phyloP scores from a whole-genome alignment of 805 yeast genomes.

The Pichia exigua region DNA sequence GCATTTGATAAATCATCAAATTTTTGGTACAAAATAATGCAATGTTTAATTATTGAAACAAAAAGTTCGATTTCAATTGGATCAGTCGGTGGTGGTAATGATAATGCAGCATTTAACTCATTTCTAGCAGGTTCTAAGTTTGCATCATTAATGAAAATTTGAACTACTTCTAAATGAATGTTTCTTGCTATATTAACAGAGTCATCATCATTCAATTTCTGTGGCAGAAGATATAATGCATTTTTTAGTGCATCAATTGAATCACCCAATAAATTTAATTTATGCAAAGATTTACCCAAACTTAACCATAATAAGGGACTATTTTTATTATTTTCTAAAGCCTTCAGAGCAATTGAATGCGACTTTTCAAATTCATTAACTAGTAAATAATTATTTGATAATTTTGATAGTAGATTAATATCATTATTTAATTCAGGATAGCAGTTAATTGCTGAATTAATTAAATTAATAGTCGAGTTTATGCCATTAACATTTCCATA shows the following conservation, averaged over 20 bases:
- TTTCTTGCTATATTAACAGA: constrained; percentile 39
- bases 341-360: constrained; percentile 26
- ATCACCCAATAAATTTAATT: constrained; percentile 36
- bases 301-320: constrained; percentile 41
- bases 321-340: constrained; percentile 16
- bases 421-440: constrained; percentile 34
- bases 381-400: constrained; percentile 43
- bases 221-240: constrained; percentile 36
- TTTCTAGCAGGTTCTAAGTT: constrained; percentile 41
- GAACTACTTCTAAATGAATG: constrained; percentile 49
- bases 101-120: constrained; percentile 43
- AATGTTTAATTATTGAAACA: constrained; percentile 34
- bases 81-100: constrained; percentile 37
- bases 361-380: constrained; percentile 45
- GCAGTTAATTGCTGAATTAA: constrained; percentile 32
- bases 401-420: constrained; percentile 37
- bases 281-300: constrained; percentile 40
- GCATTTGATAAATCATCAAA: constrained; percentile 44
- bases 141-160: constrained; percentile 44
- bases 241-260: constrained; percentile 42
- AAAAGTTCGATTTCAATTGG: constrained; percentile 22
- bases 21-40: constrained; percentile 42
- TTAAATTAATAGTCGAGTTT: constrained; percentile 32
- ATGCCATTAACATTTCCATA: constrained; percentile 2
- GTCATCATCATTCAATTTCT: constrained; percentile 28